These are phyloP conservation scores for Neobulgaria alba DNA, from an alignment of 2,329 filamentous ascomycete genomes.

Conservation along the genomic window DNA sequence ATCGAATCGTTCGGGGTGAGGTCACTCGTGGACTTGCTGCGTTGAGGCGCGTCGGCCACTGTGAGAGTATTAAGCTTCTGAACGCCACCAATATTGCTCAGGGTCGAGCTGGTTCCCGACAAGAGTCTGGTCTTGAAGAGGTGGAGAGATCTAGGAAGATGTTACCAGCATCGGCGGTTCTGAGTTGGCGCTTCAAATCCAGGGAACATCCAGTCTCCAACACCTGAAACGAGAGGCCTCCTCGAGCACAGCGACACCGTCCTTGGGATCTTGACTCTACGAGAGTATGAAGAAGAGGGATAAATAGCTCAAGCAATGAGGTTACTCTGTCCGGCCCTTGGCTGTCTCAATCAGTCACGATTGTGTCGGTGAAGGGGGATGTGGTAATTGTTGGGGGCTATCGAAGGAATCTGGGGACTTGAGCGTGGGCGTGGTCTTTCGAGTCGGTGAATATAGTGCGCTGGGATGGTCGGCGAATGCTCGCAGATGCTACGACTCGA, in stretches of 20 bases:
- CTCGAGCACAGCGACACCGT: conserved; percentile 16
- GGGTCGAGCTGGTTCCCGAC: conserved; percentile 6
- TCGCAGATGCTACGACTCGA: no score
- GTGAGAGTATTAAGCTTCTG: conserved; percentile 14
- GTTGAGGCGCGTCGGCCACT: neutral
- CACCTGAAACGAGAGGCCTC: conserved; percentile 25
- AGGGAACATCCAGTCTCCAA: conserved; percentile 23
- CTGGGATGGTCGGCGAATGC: no score
- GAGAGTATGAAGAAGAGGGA: no score
- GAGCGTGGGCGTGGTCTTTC: no score
- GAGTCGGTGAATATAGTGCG: no score
- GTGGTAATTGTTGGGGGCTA: no score
- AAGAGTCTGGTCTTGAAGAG: conserved; percentile 21
- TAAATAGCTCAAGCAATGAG: no score
- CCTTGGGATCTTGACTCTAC: neutral
- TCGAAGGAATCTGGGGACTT: no score
- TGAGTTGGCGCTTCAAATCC: conserved; percentile 26
- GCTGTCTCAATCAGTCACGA: no score
- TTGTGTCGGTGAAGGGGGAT: no score
- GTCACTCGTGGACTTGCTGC: neutral
- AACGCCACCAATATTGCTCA: conserved; percentile 9
- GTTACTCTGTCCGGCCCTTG: no score
- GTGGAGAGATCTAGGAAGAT: conserved; percentile 23
- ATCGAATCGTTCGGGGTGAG: conserved; percentile 6
- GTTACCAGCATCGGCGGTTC: conserved; percentile 23